phyloP scores from a whole-genome alignment of 2,329 filamentous ascomycete genomes.

The Emergomyces africanus region DNA sequence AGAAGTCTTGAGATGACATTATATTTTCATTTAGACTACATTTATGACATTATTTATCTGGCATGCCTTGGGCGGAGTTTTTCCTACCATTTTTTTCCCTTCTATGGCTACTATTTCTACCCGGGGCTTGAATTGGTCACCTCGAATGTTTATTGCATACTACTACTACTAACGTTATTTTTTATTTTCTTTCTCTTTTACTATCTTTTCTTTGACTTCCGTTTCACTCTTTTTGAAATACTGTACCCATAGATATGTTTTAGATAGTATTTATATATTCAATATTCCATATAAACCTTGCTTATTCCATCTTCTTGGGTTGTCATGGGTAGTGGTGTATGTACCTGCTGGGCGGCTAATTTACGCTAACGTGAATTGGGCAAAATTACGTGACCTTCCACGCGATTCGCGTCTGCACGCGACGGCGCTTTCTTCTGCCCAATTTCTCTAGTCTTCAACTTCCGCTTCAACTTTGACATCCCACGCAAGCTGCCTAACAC shows the following conservation, averaged over 20 bases:
- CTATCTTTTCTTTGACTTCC: neutral
- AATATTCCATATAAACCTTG: neutral
- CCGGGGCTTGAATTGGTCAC: neutral
- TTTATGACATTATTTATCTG: neutral
- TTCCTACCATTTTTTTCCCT: neutral
- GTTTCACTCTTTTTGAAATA: neutral
- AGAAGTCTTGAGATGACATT: neutral
- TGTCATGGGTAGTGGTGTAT: too few relatives aligned
- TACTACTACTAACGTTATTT: too few relatives aligned
- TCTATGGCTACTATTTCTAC: neutral
- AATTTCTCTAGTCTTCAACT: neutral
- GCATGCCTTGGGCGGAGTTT: neutral
- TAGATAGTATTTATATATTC: neutral
- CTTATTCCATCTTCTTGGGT: neutral
- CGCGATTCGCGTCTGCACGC: conserved; percentile 3
- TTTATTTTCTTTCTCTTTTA: too few relatives aligned
- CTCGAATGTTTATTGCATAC: neutral
- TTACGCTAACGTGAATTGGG: neutral
- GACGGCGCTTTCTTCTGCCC: neutral
- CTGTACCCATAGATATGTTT: neutral
- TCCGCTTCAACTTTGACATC: neutral
- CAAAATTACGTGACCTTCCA: neutral
- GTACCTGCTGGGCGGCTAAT: neutral
- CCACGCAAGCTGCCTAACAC: neutral
- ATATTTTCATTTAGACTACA: neutral